phyloP scores from a whole-genome alignment of 441 rosid genomes.

The Hura crepitans region DNA sequence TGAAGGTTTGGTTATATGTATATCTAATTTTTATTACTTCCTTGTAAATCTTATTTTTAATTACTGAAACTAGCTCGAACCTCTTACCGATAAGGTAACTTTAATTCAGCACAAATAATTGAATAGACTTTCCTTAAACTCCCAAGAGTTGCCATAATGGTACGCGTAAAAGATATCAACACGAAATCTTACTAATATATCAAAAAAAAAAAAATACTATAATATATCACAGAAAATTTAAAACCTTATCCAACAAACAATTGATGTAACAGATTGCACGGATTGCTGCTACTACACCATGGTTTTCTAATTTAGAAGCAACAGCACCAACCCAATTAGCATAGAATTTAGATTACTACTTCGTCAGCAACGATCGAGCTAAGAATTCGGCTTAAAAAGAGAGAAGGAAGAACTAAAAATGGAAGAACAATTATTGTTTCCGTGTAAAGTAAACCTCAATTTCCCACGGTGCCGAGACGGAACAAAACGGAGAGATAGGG shows the following conservation, averaged over 20 bases:
- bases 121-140: background rate
- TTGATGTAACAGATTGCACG: conserved; percentile 6
- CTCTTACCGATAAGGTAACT: background rate
- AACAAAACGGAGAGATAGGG: background rate
- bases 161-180: background rate
- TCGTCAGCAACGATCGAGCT: too few relatives aligned
- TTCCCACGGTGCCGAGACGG: background rate
- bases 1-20: background rate
- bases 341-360: background rate
- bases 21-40: background rate
- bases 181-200: background rate
- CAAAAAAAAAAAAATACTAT: background rate
- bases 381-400: conserved; percentile 15
- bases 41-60: background rate
- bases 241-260: background rate
- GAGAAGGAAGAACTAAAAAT: background rate
- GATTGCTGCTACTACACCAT: background rate
- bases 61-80: background rate
- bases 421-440: too few relatives aligned
- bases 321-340: background rate
- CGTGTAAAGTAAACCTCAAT: too few relatives aligned
- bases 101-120: conserved; percentile 6
- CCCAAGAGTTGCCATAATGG: background rate
- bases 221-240: background rate
- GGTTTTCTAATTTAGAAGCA: background rate